Conservation (phyloP, 768 basidiomycete genomes). For the Mycena indigotica region DNA sequence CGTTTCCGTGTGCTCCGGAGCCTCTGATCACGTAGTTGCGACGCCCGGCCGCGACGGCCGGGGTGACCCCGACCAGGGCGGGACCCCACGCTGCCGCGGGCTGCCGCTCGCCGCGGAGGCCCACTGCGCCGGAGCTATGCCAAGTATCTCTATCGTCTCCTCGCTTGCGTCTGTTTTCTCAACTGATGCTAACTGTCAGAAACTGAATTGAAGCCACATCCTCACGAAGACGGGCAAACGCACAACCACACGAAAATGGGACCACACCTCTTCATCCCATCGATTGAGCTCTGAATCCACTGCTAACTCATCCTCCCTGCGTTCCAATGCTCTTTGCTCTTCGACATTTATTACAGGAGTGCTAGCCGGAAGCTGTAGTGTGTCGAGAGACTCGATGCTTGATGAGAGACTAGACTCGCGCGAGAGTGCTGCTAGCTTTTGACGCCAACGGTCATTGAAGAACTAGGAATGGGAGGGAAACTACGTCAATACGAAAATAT, state of each 20-base stretch:
- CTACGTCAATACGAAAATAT: not conserved
- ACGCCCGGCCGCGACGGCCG: too few relatives aligned
- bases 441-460: not conserved
- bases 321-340: not conserved
- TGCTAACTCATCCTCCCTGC: not conserved
- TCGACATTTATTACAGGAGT: not conserved
- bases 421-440: not conserved
- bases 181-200: too few relatives aligned
- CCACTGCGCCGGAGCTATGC: too few relatives aligned
- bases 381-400: not conserved
- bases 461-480: not conserved
- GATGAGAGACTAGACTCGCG: not conserved
- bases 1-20: too few relatives aligned
- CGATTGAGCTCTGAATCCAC: conserved; percentile 7
- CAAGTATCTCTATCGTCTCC: too few relatives aligned
- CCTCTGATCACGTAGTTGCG: too few relatives aligned
- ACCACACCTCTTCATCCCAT: conserved; percentile 4
- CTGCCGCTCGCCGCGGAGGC: too few relatives aligned
- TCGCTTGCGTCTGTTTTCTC: too few relatives aligned
- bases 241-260: not conserved
- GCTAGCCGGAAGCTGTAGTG: not conserved
- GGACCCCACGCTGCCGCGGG: too few relatives aligned
- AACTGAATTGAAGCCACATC: too few relatives aligned
- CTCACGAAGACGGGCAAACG: not conserved
- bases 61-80: too few relatives aligned